Base-by-base conservation (phyloP, 352 stramenopile genomes). In the Globisporangium nagaii region DNA sequence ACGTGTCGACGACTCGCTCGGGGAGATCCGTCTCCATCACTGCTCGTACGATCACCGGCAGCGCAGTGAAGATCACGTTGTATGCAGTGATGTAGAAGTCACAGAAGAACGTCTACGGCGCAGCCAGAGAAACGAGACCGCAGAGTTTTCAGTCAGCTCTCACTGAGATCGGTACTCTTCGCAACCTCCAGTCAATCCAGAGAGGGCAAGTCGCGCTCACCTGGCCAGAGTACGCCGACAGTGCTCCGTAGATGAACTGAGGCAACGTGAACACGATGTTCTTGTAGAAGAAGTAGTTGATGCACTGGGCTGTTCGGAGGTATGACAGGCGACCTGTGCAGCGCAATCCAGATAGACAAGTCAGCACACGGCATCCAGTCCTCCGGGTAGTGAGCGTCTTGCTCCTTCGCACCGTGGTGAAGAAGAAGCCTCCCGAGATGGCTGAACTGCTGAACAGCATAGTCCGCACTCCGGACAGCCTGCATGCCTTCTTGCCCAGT, bases 211-310 rank as follows among this genome's bases (percentile, higher is more conserved):
- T n/a, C 39, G 6, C 3, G 10, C 3, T 31, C 66, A 92, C 79
- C 75, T 87, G 79, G 13, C 66, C 83, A 37, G 71, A 98, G 56
- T 97, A 98, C 13, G 85, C 78, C 11, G 88, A 97, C 51, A 79
- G 69, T 15, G 93, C 63, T 31, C 86, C 75, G 58, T 84, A 97
- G 44, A 93, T 83, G 60, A 96, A 97, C 56, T 97, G 84, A 4
- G 78, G 75, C 7, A 97, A 49, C 8, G 88, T 95, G 51, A 97
- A 91, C 4, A 95, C 79, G 46, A 98, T 88, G 71, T 99, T 99
- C 75, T 99, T 99, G 88, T 99, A 99, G 69, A 99, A 99, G 52
- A 98, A 98, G 59, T 98, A 99, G 37, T 98, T 87, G 67, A 99
- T 96, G 45, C 96, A 92, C 56, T 96, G 90, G 19, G 84, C 87